A percentile compares a stretch with the other conserved stretches of the same genome.
These are phyloP conservation scores for Ophiocordyceps camponoti-floridani DNA, from an alignment of 2,329 filamentous ascomycete species.

Conservation along the genomic window DNA sequence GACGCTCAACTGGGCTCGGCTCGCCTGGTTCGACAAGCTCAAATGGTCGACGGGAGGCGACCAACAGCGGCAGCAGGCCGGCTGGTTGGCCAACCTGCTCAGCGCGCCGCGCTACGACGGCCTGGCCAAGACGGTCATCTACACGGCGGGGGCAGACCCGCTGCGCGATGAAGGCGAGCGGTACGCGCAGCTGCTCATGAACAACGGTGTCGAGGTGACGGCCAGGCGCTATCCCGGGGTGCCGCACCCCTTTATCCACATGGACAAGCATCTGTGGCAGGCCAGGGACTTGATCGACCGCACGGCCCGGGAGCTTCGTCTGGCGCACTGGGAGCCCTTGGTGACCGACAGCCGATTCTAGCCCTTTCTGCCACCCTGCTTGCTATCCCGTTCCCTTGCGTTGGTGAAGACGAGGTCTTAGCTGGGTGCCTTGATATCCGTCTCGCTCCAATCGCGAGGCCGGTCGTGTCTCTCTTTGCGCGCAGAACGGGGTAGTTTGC, in stretches of 20 bases:
- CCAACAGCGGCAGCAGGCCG: constrained; percentile 5
- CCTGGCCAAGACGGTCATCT: constrained; percentile 20
- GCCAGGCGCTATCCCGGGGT: constrained; percentile 26
- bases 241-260: constrained; percentile 31
- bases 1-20: constrained; percentile 23
- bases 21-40: constrained; percentile 21
- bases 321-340: constrained; percentile 7
- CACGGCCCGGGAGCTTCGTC: constrained; percentile 13
- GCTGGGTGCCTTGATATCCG: background rate
- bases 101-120: constrained; percentile 14
- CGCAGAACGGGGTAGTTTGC: background rate
- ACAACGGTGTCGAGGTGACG: constrained; percentile 25
- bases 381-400: background rate
- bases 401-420: background rate
- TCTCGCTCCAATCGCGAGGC: background rate
- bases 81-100: constrained; percentile 15
- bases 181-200: constrained; percentile 22
- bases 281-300: constrained; percentile 15
- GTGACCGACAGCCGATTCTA: background rate
- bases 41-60: constrained; percentile 11
- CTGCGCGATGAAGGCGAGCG: constrained; percentile 30
- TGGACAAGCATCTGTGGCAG: constrained; percentile 21
- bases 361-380: too few species aligned
- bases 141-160: constrained; percentile 24
- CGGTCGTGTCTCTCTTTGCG: background rate